phyloP scores from a whole-genome alignment of 2,329 filamentous ascomycete genomes.

The Fusarium abutilonis region DNA sequence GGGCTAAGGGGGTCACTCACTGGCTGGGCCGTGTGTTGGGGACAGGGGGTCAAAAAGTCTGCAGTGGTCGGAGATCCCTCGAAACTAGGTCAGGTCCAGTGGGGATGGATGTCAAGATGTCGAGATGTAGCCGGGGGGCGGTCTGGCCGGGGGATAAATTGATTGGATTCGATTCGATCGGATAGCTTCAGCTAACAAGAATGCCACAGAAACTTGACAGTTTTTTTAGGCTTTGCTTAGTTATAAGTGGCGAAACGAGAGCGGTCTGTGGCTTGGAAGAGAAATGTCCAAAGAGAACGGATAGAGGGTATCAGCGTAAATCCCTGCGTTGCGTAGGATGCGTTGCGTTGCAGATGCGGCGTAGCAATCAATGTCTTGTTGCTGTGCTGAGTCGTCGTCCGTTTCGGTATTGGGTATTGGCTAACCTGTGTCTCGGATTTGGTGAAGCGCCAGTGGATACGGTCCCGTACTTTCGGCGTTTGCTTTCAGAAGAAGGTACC shows the following conservation, averaged over 20 bases:
- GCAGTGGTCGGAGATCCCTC: slow-evolving; percentile 33
- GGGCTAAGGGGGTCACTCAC: slow-evolving; percentile 20
- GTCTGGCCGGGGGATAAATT: slow-evolving; percentile 26
- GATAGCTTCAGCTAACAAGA: slow-evolving; percentile 23
- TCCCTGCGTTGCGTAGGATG: slow-evolving; percentile 2
- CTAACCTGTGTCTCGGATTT: slow-evolving; percentile 34
- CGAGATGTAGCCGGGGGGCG: slow-evolving; percentile 15
- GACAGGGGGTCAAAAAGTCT: slow-evolving; percentile 15
- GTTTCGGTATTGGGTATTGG: slow-evolving; percentile 30
- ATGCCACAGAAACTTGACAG: slow-evolving; percentile 21
- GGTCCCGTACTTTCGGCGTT: slow-evolving; percentile 16
- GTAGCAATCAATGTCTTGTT: slow-evolving; percentile 32
- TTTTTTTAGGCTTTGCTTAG: not conserved
- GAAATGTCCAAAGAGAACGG: not conserved
- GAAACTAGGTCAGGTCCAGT: slow-evolving; percentile 31
- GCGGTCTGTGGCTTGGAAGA: slow-evolving; percentile 23
- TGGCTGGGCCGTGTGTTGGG: slow-evolving; percentile 17
- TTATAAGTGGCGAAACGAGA: slow-evolving; percentile 27
- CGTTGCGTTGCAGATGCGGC: slow-evolving; percentile 39
- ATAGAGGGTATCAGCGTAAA: not conserved
- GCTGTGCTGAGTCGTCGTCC: slow-evolving; percentile 12
- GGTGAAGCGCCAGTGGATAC: no score
- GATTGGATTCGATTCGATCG: slow-evolving; percentile 22
- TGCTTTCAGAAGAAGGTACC: slow-evolving; percentile 24
- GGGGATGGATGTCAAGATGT: slow-evolving; percentile 1